Conservation (phyloP, 805 yeast species). For the Ogataea zsoltii region DNA sequence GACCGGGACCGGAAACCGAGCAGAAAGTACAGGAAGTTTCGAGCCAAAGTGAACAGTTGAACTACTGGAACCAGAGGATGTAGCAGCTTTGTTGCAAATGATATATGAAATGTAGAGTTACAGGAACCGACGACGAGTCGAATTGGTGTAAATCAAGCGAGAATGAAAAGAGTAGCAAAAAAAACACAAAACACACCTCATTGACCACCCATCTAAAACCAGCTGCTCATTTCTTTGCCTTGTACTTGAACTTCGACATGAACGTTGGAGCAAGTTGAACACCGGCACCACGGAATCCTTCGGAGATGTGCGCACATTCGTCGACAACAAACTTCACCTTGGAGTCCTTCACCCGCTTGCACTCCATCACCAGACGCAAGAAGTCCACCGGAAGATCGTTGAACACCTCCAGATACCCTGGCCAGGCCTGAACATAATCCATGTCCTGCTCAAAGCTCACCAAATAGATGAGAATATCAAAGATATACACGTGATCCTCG, state of each 20-base stretch:
- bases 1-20: neutral
- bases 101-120: too few species aligned
- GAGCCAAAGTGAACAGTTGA: too few species aligned
- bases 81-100: too few species aligned
- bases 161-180: too few species aligned
- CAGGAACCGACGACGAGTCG: too few species aligned
- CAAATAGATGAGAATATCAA: conserved; percentile 63
- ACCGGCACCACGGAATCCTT: conserved; percentile 9
- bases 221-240: conserved; percentile 11
- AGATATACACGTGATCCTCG: conserved; percentile 52
- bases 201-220: too few species aligned
- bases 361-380: conserved; percentile 60
- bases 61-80: too few species aligned
- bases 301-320: conserved; percentile 25
- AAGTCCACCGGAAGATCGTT: conserved; percentile 78
- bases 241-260: conserved; percentile 20
- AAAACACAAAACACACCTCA: too few species aligned
- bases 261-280: conserved; percentile 17
- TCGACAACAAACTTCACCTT: conserved; percentile 26
- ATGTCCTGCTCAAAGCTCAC: conserved; percentile 46
- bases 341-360: conserved; percentile 39
- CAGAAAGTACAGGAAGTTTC: too few species aligned
- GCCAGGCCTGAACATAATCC: conserved; percentile 43
- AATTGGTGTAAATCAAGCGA: too few species aligned
- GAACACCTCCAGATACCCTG: conserved; percentile 58